Conservation (phyloP, 2,329 filamentous ascomycete genomes). For the Xylariaceae sp. region DNA sequence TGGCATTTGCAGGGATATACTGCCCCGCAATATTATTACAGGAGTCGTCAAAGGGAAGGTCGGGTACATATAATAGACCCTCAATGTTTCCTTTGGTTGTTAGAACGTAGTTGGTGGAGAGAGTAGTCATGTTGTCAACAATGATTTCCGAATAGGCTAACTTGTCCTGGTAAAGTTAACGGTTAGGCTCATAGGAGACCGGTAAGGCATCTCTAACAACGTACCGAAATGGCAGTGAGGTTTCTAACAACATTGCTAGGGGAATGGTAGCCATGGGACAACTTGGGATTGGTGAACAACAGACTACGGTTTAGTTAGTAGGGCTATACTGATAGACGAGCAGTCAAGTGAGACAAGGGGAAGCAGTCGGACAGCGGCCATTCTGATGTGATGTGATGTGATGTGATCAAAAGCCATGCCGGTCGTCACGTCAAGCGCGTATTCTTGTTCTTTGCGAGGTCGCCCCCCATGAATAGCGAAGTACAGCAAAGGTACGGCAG, state of each 20-base stretch:
- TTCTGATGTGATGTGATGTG: too few species aligned
- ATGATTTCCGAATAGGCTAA: slow-evolving; percentile 52
- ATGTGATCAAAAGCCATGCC: neutral
- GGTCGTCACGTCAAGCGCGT: neutral
- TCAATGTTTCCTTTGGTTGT: slow-evolving; percentile 59
- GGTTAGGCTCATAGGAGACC: slow-evolving; percentile 22
- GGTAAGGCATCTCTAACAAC: slow-evolving; percentile 27
- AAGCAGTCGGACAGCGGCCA: neutral
- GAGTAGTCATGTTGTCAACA: slow-evolving; percentile 63
- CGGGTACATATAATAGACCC: slow-evolving; percentile 83
- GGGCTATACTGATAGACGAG: neutral
- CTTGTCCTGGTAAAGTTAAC: slow-evolving; percentile 32
- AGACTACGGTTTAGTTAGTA: slow-evolving; percentile 40
- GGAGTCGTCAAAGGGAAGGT: slow-evolving; percentile 52
- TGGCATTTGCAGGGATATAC: slow-evolving; percentile 73
- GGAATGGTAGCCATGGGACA: slow-evolving; percentile 46
- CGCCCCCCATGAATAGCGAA: neutral
- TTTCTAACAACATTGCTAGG: slow-evolving; percentile 54
- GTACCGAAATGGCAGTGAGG: slow-evolving; percentile 53
- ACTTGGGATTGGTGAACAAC: slow-evolving; percentile 57
- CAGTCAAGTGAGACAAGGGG: neutral
- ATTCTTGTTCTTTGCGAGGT: slow-evolving; percentile 2
- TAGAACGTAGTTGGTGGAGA: slow-evolving; percentile 64
- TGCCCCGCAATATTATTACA: slow-evolving; percentile 61
- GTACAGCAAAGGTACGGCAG: neutral